Evolutionary conservation across 2,329 filamentous ascomycete species (phyloP).

Genomic region (Parasarocladium wereldwijsianum): DNA sequence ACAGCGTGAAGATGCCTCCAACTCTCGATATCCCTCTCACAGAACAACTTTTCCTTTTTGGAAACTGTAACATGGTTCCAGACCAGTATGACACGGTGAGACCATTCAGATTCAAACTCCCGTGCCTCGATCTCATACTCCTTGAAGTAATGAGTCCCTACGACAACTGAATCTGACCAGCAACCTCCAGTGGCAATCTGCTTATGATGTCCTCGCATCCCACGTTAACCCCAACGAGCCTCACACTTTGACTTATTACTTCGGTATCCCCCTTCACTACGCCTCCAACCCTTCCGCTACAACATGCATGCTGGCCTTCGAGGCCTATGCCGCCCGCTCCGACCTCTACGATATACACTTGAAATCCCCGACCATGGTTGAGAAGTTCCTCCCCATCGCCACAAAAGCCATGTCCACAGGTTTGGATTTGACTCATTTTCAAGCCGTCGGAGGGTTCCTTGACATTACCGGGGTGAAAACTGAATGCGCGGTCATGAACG

Average conservation of each 20-base stretch:
- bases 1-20: too few species aligned
- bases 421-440: conserved; percentile 11
- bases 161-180: conserved; percentile 1
- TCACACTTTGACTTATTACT: conserved; percentile 25
- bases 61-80: conserved; percentile 21
- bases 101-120: neutral
- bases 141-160: neutral
- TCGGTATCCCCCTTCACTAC: conserved; percentile 20
- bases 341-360: conserved; percentile 12
- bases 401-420: conserved; percentile 11
- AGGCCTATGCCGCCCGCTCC: conserved; percentile 8
- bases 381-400: conserved; percentile 9
- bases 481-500: conserved; percentile 12
- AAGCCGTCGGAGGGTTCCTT: conserved; percentile 10
- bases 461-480: conserved; percentile 8
- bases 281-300: conserved; percentile 9
- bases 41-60: conserved; percentile 10
- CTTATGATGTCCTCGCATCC: conserved; percentile 21
- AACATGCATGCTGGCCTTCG: conserved; percentile 12
- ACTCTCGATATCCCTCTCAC: conserved; percentile 6
- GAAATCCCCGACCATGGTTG: conserved; percentile 9
- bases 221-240: conserved; percentile 19
- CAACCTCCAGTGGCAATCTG: conserved; percentile 21
- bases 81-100: conserved; percentile 17
- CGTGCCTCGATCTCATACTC: neutral